Evolutionary conservation across 257 asterid species (phyloP).

Genomic region (Apocynum venetum): DNA sequence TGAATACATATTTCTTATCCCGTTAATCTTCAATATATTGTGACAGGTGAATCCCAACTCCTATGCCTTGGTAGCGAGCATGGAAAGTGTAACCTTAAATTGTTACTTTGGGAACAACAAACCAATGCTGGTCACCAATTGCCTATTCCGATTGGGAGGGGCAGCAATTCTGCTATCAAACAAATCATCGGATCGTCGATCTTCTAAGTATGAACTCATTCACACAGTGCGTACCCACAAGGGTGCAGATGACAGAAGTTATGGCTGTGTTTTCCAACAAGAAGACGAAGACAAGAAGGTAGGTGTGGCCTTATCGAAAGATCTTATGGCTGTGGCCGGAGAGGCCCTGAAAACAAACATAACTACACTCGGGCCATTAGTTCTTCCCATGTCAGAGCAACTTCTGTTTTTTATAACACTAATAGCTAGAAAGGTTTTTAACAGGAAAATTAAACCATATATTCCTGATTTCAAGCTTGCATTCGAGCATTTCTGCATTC

Average conservation of each 20-base stretch:
- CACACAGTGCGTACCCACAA: slow-evolving; percentile 34
- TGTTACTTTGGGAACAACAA: slow-evolving; percentile 25
- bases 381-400: slow-evolving; percentile 36
- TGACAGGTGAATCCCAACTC: slow-evolving; percentile 26
- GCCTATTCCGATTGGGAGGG: slow-evolving; percentile 32
- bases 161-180: slow-evolving; percentile 35
- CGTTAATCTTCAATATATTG: background rate
- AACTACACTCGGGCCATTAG: slow-evolving; percentile 33
- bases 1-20: too few species aligned
- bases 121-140: slow-evolving; percentile 36
- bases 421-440: slow-evolving; percentile 17
- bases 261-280: slow-evolving; percentile 19
- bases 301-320: slow-evolving; percentile 29
- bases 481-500: slow-evolving; percentile 40
- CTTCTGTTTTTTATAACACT: slow-evolving; percentile 15
- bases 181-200: slow-evolving; percentile 8
- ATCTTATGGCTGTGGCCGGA: slow-evolving; percentile 28
- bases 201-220: slow-evolving; percentile 26
- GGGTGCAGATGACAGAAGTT: slow-evolving; percentile 31
- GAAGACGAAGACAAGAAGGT: slow-evolving; percentile 20
- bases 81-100: slow-evolving; percentile 16
- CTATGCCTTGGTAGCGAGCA: slow-evolving; percentile 30
- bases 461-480: slow-evolving; percentile 36
- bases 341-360: slow-evolving; percentile 31
- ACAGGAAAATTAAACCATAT: slow-evolving; percentile 21